Conservation (phyloP, 2,329 filamentous ascomycete genomes). For the Fusarium sororula region DNA sequence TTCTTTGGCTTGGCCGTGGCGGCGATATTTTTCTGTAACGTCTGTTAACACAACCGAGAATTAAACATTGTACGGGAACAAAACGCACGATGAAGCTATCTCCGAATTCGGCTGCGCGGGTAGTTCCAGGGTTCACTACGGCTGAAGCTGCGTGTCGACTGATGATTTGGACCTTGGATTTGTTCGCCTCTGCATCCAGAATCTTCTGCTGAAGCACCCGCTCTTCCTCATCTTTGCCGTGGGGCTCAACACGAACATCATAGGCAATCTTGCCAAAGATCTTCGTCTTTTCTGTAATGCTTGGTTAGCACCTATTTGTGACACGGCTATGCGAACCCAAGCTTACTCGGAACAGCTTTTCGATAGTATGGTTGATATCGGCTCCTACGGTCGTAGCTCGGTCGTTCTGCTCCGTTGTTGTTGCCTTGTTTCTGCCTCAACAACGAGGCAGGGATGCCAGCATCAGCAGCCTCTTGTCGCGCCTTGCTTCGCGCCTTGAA, state of each 20-base stretch:
- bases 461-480: slow-evolving; percentile 64
- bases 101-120: slow-evolving; percentile 50
- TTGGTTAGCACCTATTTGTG: slow-evolving; percentile 32
- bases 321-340: background rate
- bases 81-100: slow-evolving; percentile 66
- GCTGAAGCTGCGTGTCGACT: slow-evolving; percentile 60
- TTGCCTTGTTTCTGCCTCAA: slow-evolving; percentile 52
- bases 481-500: slow-evolving; percentile 59
- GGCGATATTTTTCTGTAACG: slow-evolving; percentile 61
- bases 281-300: slow-evolving; percentile 75
- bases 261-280: slow-evolving; percentile 77
- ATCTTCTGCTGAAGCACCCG: slow-evolving; percentile 68
- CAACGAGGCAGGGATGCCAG: slow-evolving; percentile 67
- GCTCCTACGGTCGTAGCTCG: slow-evolving; percentile 55
- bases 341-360: slow-evolving; percentile 79
- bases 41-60: slow-evolving; percentile 29
- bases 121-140: slow-evolving; percentile 65
- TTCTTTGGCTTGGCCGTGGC: slow-evolving; percentile 65
- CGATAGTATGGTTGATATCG: slow-evolving; percentile 69
- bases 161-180: slow-evolving; percentile 60
- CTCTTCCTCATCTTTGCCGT: slow-evolving; percentile 75
- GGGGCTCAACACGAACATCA: slow-evolving; percentile 78
- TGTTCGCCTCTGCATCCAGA: slow-evolving; percentile 59
- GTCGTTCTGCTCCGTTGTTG: slow-evolving; percentile 51
- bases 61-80: background rate